Percentiles rank a stretch among this genome's conserved stretches.
Conservation (phyloP, 2,329 filamentous ascomycete genomes). For the Shiraia bambusicola region DNA sequence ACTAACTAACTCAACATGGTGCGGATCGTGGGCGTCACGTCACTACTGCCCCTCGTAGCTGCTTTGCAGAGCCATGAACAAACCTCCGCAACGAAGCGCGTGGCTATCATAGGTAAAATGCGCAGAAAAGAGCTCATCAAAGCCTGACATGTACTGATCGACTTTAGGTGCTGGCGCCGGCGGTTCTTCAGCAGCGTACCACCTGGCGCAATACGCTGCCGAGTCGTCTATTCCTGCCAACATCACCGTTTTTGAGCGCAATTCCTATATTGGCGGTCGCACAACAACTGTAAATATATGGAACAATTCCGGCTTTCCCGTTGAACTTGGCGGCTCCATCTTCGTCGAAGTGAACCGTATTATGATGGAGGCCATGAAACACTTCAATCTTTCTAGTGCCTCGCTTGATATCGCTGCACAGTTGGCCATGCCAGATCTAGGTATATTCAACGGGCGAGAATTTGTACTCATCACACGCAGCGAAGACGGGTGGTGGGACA, state of each 20-base stretch:
- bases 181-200: slow-evolving; percentile 83
- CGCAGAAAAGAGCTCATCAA: not conserved
- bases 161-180: slow-evolving; percentile 78
- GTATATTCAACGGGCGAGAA: slow-evolving; percentile 78
- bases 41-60: slow-evolving; percentile 18
- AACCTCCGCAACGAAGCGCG: slow-evolving; percentile 27
- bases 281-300: slow-evolving; percentile 81
- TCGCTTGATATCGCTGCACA: slow-evolving; percentile 36
- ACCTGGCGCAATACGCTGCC: slow-evolving; percentile 71
- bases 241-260: slow-evolving; percentile 86
- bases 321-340: slow-evolving; percentile 89
- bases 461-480: slow-evolving; percentile 70
- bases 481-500: slow-evolving; percentile 73
- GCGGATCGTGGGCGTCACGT: slow-evolving; percentile 12
- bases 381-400: slow-evolving; percentile 66
- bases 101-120: slow-evolving; percentile 42
- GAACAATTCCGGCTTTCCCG: slow-evolving; percentile 63
- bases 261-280: slow-evolving; percentile 76
- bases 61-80: slow-evolving; percentile 19
- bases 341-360: slow-evolving; percentile 86
- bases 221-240: slow-evolving; percentile 64
- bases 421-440: slow-evolving; percentile 54
- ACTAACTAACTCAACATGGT: slow-evolving; percentile 14
- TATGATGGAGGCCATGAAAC: slow-evolving; percentile 69
- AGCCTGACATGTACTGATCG: slow-evolving; percentile 8